A percentile compares a stretch with the other conserved stretches of the same genome.
Conservation (phyloP, 139 green algal genomes). For the Chlamydomonas sp. region DNA sequence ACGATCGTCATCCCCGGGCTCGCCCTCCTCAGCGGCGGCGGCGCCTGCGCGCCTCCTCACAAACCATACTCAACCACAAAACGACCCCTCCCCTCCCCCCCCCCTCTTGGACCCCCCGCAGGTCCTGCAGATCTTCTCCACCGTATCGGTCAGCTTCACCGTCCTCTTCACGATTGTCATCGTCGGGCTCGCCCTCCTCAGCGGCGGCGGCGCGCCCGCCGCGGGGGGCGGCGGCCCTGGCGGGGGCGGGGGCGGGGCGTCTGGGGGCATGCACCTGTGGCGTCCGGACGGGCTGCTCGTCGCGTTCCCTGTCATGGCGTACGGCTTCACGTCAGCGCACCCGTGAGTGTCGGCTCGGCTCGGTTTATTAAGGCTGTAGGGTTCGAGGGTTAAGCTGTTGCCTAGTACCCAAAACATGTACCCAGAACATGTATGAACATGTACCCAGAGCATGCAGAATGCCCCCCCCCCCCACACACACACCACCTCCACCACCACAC, state of each 20-base stretch:
- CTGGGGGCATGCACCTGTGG: constrained; percentile 20
- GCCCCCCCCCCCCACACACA: neutral
- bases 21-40: too few species aligned
- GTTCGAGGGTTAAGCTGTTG: too few species aligned
- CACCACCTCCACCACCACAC: neutral
- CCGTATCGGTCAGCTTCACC: neutral
- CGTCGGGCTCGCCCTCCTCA: constrained; percentile 6
- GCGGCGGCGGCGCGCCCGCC: neutral
- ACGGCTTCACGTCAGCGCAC: constrained; percentile 68
- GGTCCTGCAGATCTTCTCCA: constrained; percentile 41
- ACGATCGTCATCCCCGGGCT: too few species aligned
- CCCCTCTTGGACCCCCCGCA: too few species aligned
- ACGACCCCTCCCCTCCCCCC: too few species aligned
- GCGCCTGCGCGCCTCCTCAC: too few species aligned
- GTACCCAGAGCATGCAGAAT: neutral
- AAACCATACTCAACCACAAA: too few species aligned
- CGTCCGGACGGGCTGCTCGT: constrained; percentile 54
- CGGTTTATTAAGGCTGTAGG: too few species aligned
- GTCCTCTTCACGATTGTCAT: constrained; percentile 26
- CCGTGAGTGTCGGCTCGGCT: too few species aligned
- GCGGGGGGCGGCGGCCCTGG: too few species aligned
- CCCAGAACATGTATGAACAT: constrained; percentile 34
- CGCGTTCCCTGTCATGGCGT: constrained; percentile 71
- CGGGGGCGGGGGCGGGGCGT: neutral
- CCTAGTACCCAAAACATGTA: too few species aligned